These are phyloP conservation scores for Penicillium robsamsonii DNA, from an alignment of 495 filamentous ascomycete genomes.

Conservation along the genomic window DNA sequence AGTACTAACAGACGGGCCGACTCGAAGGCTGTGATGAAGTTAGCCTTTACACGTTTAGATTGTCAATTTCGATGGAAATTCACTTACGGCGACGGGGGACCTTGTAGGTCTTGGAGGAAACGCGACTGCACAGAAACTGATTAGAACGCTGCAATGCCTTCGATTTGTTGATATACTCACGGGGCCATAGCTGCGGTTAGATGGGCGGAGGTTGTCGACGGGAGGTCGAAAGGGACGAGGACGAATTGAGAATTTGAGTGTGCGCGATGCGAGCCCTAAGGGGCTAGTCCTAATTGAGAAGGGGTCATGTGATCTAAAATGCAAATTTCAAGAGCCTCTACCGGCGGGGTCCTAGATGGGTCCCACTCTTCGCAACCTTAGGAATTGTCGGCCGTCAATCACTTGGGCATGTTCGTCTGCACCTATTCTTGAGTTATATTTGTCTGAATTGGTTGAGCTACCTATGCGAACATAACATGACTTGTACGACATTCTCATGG, in stretches of 20 bases:
- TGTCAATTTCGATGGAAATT: conserved; percentile 12
- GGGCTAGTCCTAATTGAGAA: background rate
- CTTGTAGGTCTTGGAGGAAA: conserved; percentile 99
- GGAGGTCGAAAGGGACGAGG: conserved; percentile 8
- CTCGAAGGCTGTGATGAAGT: conserved; percentile 70
- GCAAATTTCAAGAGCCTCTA: background rate
- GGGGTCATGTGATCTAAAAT: background rate
- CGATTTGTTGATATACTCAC: conserved; percentile 37
- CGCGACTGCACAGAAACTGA: conserved; percentile 42
- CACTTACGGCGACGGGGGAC: conserved; percentile 70
- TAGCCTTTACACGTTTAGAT: conserved; percentile 33
- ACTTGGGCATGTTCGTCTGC: background rate
- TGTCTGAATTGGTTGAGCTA: background rate
- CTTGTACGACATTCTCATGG: background rate
- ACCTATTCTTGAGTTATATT: background rate
- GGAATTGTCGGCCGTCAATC: background rate
- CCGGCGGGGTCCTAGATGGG: background rate
- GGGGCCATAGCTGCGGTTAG: conserved; percentile 51
- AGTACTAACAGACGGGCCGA: conserved; percentile 97
- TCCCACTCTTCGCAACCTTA: background rate
- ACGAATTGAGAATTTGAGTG: conserved; percentile 6
- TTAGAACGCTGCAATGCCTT: conserved; percentile 34
- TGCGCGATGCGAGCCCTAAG: conserved; percentile 4
- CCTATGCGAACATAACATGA: no score
- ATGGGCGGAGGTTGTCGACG: conserved; percentile 7